Percentiles rank a stretch among this genome's conserved stretches.
These are phyloP conservation scores for Debaryomyces prosopidis DNA, from an alignment of 805 yeast genomes.

Conservation along the genomic window DNA sequence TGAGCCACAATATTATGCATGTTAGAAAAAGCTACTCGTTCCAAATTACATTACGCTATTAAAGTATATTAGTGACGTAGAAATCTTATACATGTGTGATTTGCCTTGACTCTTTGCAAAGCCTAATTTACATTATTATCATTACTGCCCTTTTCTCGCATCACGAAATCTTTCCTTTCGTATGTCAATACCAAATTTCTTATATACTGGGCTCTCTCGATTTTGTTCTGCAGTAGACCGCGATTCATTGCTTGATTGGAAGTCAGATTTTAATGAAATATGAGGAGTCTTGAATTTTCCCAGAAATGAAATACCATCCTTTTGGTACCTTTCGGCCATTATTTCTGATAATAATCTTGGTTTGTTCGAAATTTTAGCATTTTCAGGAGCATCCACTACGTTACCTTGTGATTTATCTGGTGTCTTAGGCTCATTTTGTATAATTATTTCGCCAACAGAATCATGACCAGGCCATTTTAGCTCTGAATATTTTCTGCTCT, in stretches of 20 bases:
- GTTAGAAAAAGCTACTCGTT: too few relatives aligned
- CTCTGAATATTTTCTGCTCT: not conserved
- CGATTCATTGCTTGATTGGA: not conserved
- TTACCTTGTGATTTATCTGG: not conserved
- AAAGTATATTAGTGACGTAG: too few relatives aligned
- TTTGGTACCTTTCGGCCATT: constrained; percentile 1
- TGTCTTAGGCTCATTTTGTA: not conserved
- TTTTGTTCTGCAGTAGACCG: not conserved
- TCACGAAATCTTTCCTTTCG: not conserved
- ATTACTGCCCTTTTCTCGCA: too few relatives aligned
- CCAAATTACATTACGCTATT: too few relatives aligned
- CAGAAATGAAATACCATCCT: not conserved
- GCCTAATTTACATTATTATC: too few relatives aligned
- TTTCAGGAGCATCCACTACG: not conserved
- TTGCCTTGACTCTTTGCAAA: too few relatives aligned
- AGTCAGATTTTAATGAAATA: not conserved
- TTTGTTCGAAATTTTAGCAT: not conserved
- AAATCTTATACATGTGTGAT: too few relatives aligned
- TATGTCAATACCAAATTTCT: not conserved
- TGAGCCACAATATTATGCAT: too few relatives aligned
- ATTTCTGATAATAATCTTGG: constrained; percentile 2
- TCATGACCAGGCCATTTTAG: not conserved
- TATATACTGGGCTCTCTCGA: not conserved
- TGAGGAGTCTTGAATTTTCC: not conserved
- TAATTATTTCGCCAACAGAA: not conserved